These are phyloP conservation scores for Aspergillus costaricaensis DNA, from an alignment of 2,329 filamentous ascomycete genomes.

Conservation along the genomic window DNA sequence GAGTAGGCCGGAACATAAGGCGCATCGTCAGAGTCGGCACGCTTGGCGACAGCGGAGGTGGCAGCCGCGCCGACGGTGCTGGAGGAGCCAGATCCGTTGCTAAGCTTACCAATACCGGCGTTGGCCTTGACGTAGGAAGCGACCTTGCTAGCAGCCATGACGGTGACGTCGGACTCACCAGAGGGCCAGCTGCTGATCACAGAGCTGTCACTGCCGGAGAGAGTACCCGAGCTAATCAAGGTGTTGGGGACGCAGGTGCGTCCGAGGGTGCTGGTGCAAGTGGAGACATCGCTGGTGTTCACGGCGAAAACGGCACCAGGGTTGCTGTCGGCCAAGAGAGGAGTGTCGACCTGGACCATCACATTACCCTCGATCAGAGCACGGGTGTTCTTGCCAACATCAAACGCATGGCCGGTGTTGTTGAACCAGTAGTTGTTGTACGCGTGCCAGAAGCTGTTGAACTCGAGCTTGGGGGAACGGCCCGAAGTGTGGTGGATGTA, in stretches of 20 bases:
- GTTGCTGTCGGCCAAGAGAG: conserved; percentile 27
- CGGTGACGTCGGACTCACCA: conserved; percentile 32
- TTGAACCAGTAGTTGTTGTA: conserved; percentile 41
- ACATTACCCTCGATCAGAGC: conserved; percentile 50
- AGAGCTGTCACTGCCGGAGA: conserved; percentile 29
- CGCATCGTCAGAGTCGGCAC: neutral
- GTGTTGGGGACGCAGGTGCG: conserved; percentile 33
- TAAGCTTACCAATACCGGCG: conserved; percentile 34
- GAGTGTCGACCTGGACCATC: conserved; percentile 46
- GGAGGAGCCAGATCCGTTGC: conserved; percentile 6
- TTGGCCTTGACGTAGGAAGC: conserved; percentile 30
- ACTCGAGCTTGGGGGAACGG: conserved; percentile 58
- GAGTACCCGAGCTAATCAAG: conserved; percentile 32
- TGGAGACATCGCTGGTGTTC: conserved; percentile 17
- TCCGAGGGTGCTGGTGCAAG: conserved; percentile 30
- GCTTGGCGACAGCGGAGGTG: conserved; percentile 13
- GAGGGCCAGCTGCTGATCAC: conserved; percentile 33
- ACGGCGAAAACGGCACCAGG: conserved; percentile 33
- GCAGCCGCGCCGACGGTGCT: conserved; percentile 8
- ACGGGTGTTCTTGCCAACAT: conserved; percentile 26
- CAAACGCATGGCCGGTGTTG: conserved; percentile 51
- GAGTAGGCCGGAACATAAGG: conserved; percentile 10
- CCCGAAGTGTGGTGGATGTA: conserved; percentile 61
- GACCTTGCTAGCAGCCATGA: conserved; percentile 30
- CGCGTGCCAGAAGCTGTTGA: conserved; percentile 58